Conservation (phyloP, 768 basidiomycete genomes). For the Tricholoma hemisulphureum region DNA sequence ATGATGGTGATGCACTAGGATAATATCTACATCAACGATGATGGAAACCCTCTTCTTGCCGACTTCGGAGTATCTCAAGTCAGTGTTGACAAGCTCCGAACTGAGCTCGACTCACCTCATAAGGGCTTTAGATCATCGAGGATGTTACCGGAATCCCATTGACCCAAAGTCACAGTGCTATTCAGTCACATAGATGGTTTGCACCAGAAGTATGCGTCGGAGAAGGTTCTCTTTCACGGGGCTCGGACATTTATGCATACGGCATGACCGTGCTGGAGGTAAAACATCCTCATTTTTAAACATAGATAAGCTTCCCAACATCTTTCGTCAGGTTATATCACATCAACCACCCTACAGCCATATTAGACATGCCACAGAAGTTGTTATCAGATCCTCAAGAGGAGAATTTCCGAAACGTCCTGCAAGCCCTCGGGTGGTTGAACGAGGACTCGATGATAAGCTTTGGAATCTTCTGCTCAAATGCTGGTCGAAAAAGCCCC, state of each 20-base stretch:
- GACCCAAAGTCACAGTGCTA: constrained; percentile 48
- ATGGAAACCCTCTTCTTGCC: constrained; percentile 50
- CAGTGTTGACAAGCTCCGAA: not conserved
- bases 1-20: too few relatives aligned
- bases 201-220: constrained; percentile 56
- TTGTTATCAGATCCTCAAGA: constrained; percentile 41
- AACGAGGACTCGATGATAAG: constrained; percentile 44
- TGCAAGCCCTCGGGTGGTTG: constrained; percentile 26
- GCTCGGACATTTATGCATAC: constrained; percentile 54
- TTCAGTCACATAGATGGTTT: constrained; percentile 50
- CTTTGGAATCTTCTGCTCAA: constrained; percentile 43
- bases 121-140: constrained; percentile 45
- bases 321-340: constrained; percentile 42
- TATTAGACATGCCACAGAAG: constrained; percentile 51
- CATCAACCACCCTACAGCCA: constrained; percentile 52
- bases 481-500: constrained; percentile 42
- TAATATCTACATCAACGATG: too few relatives aligned
- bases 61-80: constrained; percentile 60
- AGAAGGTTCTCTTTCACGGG: constrained; percentile 44
- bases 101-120: not conserved
- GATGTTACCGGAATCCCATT: constrained; percentile 58
- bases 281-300: not conserved
- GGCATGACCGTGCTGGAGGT: constrained; percentile 62
- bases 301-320: constrained; percentile 1
- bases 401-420: constrained; percentile 47